Percentiles rank a stretch among this genome's conserved stretches.
Evolutionary conservation across 768 basidiomycete species (phyloP).

Genomic region (Lepiota brunneoincarnata): DNA sequence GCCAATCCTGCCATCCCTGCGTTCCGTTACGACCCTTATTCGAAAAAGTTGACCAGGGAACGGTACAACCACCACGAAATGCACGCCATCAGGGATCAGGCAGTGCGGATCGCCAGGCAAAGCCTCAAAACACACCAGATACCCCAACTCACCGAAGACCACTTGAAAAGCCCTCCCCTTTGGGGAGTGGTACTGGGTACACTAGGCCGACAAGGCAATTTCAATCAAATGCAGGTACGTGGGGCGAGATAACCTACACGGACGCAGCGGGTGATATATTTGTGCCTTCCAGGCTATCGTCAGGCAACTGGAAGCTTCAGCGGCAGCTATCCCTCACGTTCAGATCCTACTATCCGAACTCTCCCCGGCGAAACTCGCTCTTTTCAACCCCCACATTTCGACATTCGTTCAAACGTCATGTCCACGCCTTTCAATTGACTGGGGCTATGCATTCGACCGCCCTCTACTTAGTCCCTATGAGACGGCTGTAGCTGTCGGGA

Average conservation of each 20-base stretch:
- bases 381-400: conserved; percentile 79
- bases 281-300: conserved; percentile 58
- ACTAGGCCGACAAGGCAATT: conserved; percentile 89
- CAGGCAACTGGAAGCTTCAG: conserved; percentile 57
- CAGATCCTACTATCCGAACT: conserved; percentile 94
- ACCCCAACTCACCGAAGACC: conserved; percentile 6
- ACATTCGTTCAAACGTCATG: conserved; percentile 97
- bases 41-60: conserved; percentile 94
- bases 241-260: neutral
- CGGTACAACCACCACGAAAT: conserved; percentile 89
- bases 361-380: conserved; percentile 89
- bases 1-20: conserved; percentile 95
- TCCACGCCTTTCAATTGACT: conserved; percentile 94
- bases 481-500: conserved; percentile 80
- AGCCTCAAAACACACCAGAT: conserved; percentile 45
- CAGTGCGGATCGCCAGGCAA: conserved; percentile 70
- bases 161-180: conserved; percentile 25
- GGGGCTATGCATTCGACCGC: conserved; percentile 93
- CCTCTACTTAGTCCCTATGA: conserved; percentile 95
- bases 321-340: conserved; percentile 66
- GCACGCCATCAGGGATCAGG: conserved; percentile 69
- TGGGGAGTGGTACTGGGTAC: conserved; percentile 98
- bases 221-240: conserved; percentile 77
- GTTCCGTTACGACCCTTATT: conserved; percentile 98
- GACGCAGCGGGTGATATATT: no score